These are phyloP conservation scores for Aspergillus japonicus DNA, from an alignment of 2,329 filamentous ascomycete species.

Conservation along the genomic window DNA sequence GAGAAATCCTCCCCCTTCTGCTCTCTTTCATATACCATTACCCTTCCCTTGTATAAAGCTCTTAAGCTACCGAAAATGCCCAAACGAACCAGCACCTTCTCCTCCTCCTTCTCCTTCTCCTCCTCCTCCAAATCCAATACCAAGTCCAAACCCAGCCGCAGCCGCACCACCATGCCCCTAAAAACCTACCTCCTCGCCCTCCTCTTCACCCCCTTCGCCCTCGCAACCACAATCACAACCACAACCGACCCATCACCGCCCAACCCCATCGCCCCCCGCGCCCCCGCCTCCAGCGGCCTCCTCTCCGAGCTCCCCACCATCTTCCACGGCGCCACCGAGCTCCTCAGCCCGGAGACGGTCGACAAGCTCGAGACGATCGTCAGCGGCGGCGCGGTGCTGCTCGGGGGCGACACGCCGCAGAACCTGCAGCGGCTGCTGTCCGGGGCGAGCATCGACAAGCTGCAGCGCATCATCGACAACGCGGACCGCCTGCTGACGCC, in stretches of 20 bases:
- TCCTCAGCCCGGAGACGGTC: conserved; percentile 27
- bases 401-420: conserved; percentile 31
- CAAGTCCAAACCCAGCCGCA: neutral
- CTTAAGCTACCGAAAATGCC: neutral
- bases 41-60: too few relatives aligned
- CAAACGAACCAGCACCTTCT: neutral
- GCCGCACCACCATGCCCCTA: conserved; percentile 15
- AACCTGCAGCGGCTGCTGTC: conserved; percentile 28
- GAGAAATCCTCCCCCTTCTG: neutral
- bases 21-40: neutral
- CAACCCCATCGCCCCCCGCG: conserved; percentile 25
- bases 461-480: conserved; percentile 27
- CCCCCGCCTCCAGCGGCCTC: conserved; percentile 20
- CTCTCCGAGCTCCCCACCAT: conserved; percentile 28
- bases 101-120: neutral
- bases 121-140: too few relatives aligned
- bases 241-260: conserved; percentile 17
- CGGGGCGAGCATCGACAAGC: conserved; percentile 24
- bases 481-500: conserved; percentile 28
- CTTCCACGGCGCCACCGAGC: conserved; percentile 26
- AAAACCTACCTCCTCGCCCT: conserved; percentile 24
- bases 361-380: conserved; percentile 28
- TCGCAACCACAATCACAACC: conserved; percentile 6
- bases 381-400: conserved; percentile 28
- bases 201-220: conserved; percentile 12